A percentile compares a stretch with the other conserved stretches of the same genome.
Evolutionary conservation across 2,329 filamentous ascomycete genomes (phyloP).

Genomic region (Trichoderma koningiopsis): DNA sequence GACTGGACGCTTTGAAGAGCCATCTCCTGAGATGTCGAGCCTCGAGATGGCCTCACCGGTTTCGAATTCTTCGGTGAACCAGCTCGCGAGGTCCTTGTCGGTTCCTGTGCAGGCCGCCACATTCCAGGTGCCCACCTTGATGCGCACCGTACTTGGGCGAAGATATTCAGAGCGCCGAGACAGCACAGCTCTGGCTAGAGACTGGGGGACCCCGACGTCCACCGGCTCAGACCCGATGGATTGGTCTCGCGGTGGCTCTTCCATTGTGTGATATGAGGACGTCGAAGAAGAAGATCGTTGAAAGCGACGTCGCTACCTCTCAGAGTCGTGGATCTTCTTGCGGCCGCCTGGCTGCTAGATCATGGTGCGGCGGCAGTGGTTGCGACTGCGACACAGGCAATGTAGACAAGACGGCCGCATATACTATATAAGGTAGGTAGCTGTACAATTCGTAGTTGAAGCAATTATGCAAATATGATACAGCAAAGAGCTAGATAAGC

Average conservation of each 20-base stretch:
- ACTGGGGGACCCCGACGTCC: conserved; percentile 53
- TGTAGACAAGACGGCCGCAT: conserved; percentile 2
- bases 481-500: neutral
- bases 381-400: conserved; percentile 6
- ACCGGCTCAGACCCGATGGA: conserved; percentile 46
- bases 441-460: neutral
- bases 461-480: neutral
- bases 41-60: conserved; percentile 64
- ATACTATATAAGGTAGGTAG: neutral
- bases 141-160: conserved; percentile 69
- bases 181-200: conserved; percentile 66
- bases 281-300: conserved; percentile 27
- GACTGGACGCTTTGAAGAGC: conserved; percentile 39
- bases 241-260: conserved; percentile 33
- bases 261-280: conserved; percentile 31
- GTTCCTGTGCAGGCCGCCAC: conserved; percentile 82
- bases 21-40: conserved; percentile 48
- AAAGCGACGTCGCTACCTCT: conserved; percentile 32
- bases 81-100: conserved; percentile 82
- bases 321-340: conserved; percentile 31
- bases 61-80: conserved; percentile 82
- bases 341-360: conserved; percentile 37
- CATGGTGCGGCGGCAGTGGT: conserved; percentile 35
- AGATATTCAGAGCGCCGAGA: conserved; percentile 79
- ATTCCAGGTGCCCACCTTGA: conserved; percentile 97